These are phyloP conservation scores for Hemisphaericaspora subhashii DNA, from an alignment of 1,139 yeast species.

Conservation along the genomic window DNA sequence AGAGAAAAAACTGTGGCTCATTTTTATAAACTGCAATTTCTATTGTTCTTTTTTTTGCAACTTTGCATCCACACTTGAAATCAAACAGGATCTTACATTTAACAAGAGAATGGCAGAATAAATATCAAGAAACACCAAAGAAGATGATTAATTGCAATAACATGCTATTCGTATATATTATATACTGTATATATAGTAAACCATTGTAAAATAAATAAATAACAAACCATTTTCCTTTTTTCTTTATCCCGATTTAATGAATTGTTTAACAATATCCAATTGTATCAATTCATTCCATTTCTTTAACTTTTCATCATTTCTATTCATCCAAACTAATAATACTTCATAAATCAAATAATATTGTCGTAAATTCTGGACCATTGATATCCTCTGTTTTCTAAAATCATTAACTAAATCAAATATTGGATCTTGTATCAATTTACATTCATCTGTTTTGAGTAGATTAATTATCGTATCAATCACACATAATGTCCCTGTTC, in stretches of 20 bases:
- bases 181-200: too few relatives aligned
- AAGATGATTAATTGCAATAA: too few relatives aligned
- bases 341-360: conserved; percentile 69
- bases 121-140: too few relatives aligned
- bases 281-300: conserved; percentile 2
- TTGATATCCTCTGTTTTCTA: conserved; percentile 71
- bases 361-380: conserved; percentile 82
- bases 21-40: too few relatives aligned
- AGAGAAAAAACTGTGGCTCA: too few relatives aligned
- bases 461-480: conserved; percentile 64
- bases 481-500: conserved; percentile 85
- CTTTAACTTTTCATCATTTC: conserved; percentile 5
- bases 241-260: conserved; percentile 17
- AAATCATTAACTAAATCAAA: conserved; percentile 56
- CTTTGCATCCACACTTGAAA: too few relatives aligned
- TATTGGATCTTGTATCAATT: conserved; percentile 33
- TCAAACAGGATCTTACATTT: too few relatives aligned
- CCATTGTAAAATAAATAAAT: too few relatives aligned
- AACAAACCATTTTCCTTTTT: not conserved
- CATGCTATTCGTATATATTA: too few relatives aligned
- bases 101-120: too few relatives aligned
- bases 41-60: too few relatives aligned
- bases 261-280: conserved; percentile 27
- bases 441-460: conserved; percentile 18
- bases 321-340: conserved; percentile 25